These are phyloP conservation scores for Dipodascus albidus DNA, from an alignment of 805 yeast genomes.

Conservation along the genomic window DNA sequence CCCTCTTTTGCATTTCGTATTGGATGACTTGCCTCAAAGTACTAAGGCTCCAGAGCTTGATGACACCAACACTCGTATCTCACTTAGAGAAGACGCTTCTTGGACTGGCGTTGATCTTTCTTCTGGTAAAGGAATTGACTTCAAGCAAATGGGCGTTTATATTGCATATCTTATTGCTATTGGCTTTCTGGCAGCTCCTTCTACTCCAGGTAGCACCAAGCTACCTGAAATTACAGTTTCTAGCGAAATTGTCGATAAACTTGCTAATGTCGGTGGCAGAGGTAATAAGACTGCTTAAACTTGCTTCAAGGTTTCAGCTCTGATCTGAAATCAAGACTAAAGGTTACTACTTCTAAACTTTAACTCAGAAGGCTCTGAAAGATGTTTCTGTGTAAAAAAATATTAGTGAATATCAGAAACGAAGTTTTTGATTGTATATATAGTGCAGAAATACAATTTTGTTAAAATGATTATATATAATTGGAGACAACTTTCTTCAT, in stretches of 20 bases:
- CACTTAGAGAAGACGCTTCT: constrained; percentile 47
- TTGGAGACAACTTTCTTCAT: neutral
- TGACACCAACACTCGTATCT: constrained; percentile 67
- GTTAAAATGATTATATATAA: too few relatives aligned
- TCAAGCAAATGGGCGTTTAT: constrained; percentile 57
- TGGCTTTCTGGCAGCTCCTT: constrained; percentile 68
- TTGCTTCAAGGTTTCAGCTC: neutral
- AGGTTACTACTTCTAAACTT: neutral
- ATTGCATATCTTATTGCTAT: constrained; percentile 67
- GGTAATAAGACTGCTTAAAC: constrained; percentile 12
- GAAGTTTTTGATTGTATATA: neutral
- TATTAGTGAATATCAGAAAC: neutral
- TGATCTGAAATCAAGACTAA: neutral
- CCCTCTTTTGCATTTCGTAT: constrained; percentile 88
- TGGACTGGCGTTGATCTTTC: constrained; percentile 61
- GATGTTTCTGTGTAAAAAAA: neutral
- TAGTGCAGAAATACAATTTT: too few relatives aligned
- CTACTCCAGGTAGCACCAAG: constrained; percentile 25
- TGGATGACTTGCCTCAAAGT: constrained; percentile 81
- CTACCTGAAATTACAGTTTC: constrained; percentile 50
- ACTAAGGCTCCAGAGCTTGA: constrained; percentile 95
- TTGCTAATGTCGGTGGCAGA: constrained; percentile 30
- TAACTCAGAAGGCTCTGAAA: neutral
- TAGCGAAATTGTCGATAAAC: constrained; percentile 25
- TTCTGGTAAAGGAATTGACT: constrained; percentile 65